Percentiles rank a stretch among this genome's conserved stretches.
These are phyloP conservation scores for Inga laurina DNA, from an alignment of 306 rosid species.

Conservation along the genomic window DNA sequence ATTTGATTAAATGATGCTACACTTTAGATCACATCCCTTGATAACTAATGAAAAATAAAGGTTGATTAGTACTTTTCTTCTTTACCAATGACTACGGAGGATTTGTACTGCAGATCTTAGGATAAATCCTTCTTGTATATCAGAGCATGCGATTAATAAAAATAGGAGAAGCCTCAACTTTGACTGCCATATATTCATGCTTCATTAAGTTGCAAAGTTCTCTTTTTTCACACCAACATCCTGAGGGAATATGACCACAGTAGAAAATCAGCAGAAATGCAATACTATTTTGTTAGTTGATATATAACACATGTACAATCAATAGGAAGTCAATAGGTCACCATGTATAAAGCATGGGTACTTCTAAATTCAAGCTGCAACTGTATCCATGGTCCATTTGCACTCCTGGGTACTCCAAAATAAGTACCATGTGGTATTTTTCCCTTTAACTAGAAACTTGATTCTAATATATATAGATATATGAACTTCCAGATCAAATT, in stretches of 20 bases:
- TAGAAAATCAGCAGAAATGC: slow-evolving; percentile 32
- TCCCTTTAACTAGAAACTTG: background rate
- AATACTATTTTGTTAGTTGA: slow-evolving; percentile 11
- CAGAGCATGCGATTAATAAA: slow-evolving; percentile 31
- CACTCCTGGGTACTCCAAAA: background rate
- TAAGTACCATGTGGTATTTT: background rate
- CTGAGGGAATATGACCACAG: slow-evolving; percentile 19
- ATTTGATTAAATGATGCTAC: background rate
- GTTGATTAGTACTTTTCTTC: slow-evolving; percentile 7
- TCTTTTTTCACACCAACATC: slow-evolving; percentile 21
- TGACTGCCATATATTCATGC: slow-evolving; percentile 43
- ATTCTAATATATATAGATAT: background rate
- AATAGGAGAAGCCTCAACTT: slow-evolving; percentile 26
- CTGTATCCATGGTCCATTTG: background rate
- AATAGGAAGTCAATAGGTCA: slow-evolving; percentile 9
- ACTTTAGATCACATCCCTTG: slow-evolving; percentile 5
- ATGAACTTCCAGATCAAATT: background rate
- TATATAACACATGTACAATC: background rate
- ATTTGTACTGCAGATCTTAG: slow-evolving; percentile 29
- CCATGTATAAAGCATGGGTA: background rate
- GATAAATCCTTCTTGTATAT: slow-evolving; percentile 29
- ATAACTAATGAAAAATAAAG: background rate
- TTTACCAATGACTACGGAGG: slow-evolving; percentile 37
- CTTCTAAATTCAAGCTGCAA: background rate
- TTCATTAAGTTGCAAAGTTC: slow-evolving; percentile 34